Evolutionary conservation across 2,329 filamentous ascomycete genomes (phyloP).

Genomic region (Epicoccum sorghinum): DNA sequence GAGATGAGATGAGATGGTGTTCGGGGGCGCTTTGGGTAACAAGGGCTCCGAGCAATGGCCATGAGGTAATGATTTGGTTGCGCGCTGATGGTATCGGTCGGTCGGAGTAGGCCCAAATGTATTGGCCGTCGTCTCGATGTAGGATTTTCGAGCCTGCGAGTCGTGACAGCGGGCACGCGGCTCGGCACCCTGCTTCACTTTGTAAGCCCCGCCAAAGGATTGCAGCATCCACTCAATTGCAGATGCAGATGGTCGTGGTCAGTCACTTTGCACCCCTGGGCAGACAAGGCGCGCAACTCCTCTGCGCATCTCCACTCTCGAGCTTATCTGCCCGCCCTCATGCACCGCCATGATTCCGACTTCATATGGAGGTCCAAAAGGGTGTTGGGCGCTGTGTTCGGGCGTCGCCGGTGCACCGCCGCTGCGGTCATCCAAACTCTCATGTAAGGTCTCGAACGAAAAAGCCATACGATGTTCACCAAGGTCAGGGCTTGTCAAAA

Average conservation of each 20-base stretch:
- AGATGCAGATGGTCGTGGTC: too few species aligned
- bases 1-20: background rate
- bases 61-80: background rate
- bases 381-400: background rate
- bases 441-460: constrained; percentile 6
- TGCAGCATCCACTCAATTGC: background rate
- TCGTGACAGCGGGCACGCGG: constrained; percentile 6
- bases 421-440: background rate
- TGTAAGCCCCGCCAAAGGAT: constrained; percentile 5
- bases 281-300: background rate
- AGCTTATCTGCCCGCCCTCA: background rate
- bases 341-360: background rate
- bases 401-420: constrained; percentile 7
- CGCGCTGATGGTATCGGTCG: constrained; percentile 2
- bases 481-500: background rate
- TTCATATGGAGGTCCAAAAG: background rate
- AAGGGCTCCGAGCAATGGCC: background rate
- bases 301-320: background rate
- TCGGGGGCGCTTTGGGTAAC: background rate
- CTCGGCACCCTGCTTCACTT: constrained; percentile 6
- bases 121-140: constrained; percentile 1
- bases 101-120: constrained; percentile 5
- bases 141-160: constrained; percentile 8
- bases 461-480: constrained; percentile 13
- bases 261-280: background rate